These are phyloP conservation scores for Exobasidium cylindrosporum DNA, from an alignment of 1,284 basidiomycete genomes.

Conservation along the genomic window DNA sequence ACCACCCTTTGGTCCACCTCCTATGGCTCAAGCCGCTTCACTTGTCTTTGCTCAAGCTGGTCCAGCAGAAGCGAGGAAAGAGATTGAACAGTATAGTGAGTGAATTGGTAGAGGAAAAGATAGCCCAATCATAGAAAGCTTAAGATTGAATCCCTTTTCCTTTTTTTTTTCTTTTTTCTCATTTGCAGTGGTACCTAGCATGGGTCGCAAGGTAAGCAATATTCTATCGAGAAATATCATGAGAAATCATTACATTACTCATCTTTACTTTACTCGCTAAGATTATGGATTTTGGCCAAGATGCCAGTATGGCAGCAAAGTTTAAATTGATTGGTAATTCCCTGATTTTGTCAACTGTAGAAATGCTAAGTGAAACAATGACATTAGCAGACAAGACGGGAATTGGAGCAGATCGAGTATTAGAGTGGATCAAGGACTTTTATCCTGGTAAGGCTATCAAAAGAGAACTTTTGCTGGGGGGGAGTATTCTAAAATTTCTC, in stretches of 20 bases:
- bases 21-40: slow-evolving; percentile 66
- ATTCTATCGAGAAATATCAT: no score
- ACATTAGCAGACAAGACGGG: slow-evolving; percentile 82
- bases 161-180: slow-evolving; percentile 4
- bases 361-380: slow-evolving; percentile 74
- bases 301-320: slow-evolving; percentile 68
- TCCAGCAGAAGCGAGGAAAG: slow-evolving; percentile 78
- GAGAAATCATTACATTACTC: no score
- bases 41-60: slow-evolving; percentile 77
- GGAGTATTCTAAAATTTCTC: background rate
- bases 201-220: slow-evolving; percentile 66
- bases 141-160: background rate
- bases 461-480: background rate
- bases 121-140: no score
- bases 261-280: slow-evolving; percentile 58
- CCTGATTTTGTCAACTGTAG: slow-evolving; percentile 59
- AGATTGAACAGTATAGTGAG: slow-evolving; percentile 68
- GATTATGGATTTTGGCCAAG: slow-evolving; percentile 63
- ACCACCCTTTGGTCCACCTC: slow-evolving; percentile 68
- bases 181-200: slow-evolving; percentile 63
- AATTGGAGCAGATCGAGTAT: slow-evolving; percentile 65
- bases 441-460: slow-evolving; percentile 14
- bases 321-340: slow-evolving; percentile 68
- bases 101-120: no score
- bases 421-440: slow-evolving; percentile 40